Evolutionary conservation across 257 asterid genomes (phyloP), one percentile per base, ranked within the genome.

Genomic region (Vinca minor): DNA sequence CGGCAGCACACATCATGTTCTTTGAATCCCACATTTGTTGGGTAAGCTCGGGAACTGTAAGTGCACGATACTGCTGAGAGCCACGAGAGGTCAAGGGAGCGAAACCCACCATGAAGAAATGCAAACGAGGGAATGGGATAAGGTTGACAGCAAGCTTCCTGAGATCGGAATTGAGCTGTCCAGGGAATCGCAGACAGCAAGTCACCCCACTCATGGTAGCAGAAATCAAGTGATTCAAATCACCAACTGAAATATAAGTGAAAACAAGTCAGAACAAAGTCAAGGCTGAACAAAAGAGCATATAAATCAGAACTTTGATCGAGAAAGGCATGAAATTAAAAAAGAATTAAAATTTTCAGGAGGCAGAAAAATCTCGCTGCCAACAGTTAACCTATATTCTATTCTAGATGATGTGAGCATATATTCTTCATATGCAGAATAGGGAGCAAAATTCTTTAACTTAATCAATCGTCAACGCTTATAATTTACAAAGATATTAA

Each of bases 1-100:
- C 94, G 41, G 96, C 94, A 53, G 94, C 94, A 63, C 96, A 88
- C 96, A 88, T 88, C 96, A 88, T 88, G 80, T 88, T 88, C 84
- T 88, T 88, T 68, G 96, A 70, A 53, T 88, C 96, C 95, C 96
- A 88, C 96, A 88, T 88, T 77, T 88, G 95, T 62, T 88, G 96
- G 57, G 95, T 88, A 9, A 88, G 85, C 77, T 88, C 96, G 1
- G 95, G 95, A 58, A 86, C 96, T 17, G 95, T 86, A 13, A 88
- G 88, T 52, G 96, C 87, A 13, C 95, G 90, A 79, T 88, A 88
- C 63, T 84, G 95, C 84, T 88, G 96, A 62, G 96, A 88, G 8
- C 96, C 95, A 59, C 95, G 95, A 42, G 95, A 88, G 28, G 95
- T 88, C 55, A 88, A 76, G 31, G 96, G 93, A 67, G 96, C 93